Evolutionary conservation across 768 basidiomycete genomes (phyloP), one percentile per base, ranked within the genome.

Genomic region (Rhodosporidiobolus sp.): DNA sequence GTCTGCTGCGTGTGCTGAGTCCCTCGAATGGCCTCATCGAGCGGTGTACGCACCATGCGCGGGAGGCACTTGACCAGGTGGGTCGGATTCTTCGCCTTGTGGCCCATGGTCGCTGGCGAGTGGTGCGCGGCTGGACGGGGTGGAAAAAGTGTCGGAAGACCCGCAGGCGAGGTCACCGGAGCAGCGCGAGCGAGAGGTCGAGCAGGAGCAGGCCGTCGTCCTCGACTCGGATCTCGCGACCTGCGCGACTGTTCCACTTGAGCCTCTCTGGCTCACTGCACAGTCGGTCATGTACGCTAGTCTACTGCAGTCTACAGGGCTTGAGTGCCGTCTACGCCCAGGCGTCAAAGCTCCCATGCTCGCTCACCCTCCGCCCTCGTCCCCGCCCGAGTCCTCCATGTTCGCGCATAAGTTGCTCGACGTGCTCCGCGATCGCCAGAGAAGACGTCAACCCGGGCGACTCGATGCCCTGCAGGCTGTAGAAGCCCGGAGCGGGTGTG

Each of bases 371-470:
- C 38, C 26, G 6, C 26, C 67, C 70, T 19, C 45, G 52, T 10
- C 67, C 71, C 30, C 52, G 45, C 16, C 67, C 67, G 3, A 67
- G 9, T 1, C 71, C 65, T 58, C 69, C 75, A 30, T 78, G 54
- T 50, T 45, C 46, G 32, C 70, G n/a, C 35, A 78, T 63, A 43
- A 77, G 62, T 32, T 45, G 45, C 35, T 77, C 89, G 1, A 96
- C 88, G 78, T 85, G 81, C 81, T 95, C 91, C 4, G 90, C 95
- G 48, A 77, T 89, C 7, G 91, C 93, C 75, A 98, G 85, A 77
- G 87, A 86, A 17, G 90, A 86, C 8, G 95, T 98, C 79, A 98
- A 81, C 0, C 95, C 95, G 0, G 95, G 95, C 73, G 89, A 91
- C 79, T 96, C 93, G 72, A 98, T 93, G 0, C 94, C 93, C 79